Evolutionary conservation across 768 basidiomycete species (phyloP).

Genomic region (Pulveroboletus sp.): DNA sequence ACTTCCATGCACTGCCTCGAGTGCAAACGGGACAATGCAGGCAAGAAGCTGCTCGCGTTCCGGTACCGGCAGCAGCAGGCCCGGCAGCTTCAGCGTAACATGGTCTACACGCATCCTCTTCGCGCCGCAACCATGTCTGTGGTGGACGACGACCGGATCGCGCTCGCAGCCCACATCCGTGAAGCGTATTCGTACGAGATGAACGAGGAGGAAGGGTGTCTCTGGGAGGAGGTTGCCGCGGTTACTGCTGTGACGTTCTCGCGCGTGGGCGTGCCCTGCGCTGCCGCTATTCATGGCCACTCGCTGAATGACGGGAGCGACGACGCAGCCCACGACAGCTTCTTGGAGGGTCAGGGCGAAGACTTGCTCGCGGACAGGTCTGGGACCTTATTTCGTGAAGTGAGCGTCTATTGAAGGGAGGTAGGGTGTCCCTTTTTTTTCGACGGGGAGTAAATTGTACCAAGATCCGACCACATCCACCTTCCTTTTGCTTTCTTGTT

Average conservation of each 20-base stretch:
- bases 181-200: slow-evolving; percentile 18
- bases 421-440: background rate
- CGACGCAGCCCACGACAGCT: slow-evolving; percentile 3
- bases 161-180: slow-evolving; percentile 7
- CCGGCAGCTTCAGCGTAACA: slow-evolving; percentile 7
- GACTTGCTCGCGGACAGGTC: slow-evolving; percentile 17
- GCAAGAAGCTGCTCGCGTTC: slow-evolving; percentile 23
- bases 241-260: slow-evolving; percentile 19
- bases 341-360: slow-evolving; percentile 17
- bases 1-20: slow-evolving; percentile 27
- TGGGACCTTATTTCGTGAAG: slow-evolving; percentile 16
- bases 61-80: slow-evolving; percentile 14
- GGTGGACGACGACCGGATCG: slow-evolving; percentile 4
- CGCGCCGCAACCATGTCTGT: background rate
- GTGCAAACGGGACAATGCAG: slow-evolving; percentile 27
- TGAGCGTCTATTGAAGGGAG: slow-evolving; percentile 21
- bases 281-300: background rate
- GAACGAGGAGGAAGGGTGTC: slow-evolving; percentile 25
- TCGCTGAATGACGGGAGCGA: slow-evolving; percentile 2
- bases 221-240: slow-evolving; percentile 30
- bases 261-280: slow-evolving; percentile 13
- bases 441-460: background rate
- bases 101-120: background rate
- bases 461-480: too few relatives aligned
- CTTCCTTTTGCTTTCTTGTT: slow-evolving; percentile 1